Evolutionary conservation across 2,329 filamentous ascomycete species (phyloP).

Genomic region (Ustilaginoidea virens): DNA sequence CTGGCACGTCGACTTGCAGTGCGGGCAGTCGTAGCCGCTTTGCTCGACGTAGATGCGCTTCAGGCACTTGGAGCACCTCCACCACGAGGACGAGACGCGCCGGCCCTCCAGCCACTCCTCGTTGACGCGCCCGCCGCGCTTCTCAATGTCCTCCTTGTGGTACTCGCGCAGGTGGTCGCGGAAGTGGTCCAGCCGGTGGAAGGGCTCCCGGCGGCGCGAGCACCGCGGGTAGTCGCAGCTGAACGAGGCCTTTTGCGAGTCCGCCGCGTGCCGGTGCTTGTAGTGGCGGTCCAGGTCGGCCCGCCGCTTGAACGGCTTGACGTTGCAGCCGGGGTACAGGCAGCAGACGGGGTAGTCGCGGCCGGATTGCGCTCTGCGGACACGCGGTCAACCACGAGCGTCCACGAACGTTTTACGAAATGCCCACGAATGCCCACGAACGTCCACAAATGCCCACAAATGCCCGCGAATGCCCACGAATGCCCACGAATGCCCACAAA

Average conservation of each 20-base stretch:
- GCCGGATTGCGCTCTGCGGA: slow-evolving; percentile 8
- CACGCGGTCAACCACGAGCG: too few species aligned
- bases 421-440: too few species aligned
- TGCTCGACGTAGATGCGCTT: slow-evolving; percentile 24
- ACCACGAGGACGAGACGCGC: slow-evolving; percentile 28
- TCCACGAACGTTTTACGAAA: too few species aligned
- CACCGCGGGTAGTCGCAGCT: slow-evolving; percentile 38
- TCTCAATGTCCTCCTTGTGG: slow-evolving; percentile 38
- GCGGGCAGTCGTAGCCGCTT: slow-evolving; percentile 28
- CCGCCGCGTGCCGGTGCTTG: slow-evolving; percentile 29
- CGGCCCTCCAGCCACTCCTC: slow-evolving; percentile 24
- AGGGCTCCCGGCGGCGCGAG: slow-evolving; percentile 26
- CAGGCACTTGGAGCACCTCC: slow-evolving; percentile 39
- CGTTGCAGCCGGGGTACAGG: slow-evolving; percentile 23
- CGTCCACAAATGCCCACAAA: too few species aligned
- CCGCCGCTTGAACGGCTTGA: slow-evolving; percentile 31
- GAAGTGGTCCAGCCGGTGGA: slow-evolving; percentile 39
- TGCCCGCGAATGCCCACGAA: too few species aligned
- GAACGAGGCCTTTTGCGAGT: slow-evolving; percentile 25
- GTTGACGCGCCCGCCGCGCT: slow-evolving; percentile 23
- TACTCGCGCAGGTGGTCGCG: slow-evolving; percentile 40
- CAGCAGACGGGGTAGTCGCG: slow-evolving; percentile 23
- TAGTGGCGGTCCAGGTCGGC: slow-evolving; percentile 41
- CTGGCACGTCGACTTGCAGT: slow-evolving; percentile 32
- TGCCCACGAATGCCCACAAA: too few species aligned